Evolutionary conservation across 345 rosid genomes (phyloP).

Genomic region (Orychophragmus violaceus): DNA sequence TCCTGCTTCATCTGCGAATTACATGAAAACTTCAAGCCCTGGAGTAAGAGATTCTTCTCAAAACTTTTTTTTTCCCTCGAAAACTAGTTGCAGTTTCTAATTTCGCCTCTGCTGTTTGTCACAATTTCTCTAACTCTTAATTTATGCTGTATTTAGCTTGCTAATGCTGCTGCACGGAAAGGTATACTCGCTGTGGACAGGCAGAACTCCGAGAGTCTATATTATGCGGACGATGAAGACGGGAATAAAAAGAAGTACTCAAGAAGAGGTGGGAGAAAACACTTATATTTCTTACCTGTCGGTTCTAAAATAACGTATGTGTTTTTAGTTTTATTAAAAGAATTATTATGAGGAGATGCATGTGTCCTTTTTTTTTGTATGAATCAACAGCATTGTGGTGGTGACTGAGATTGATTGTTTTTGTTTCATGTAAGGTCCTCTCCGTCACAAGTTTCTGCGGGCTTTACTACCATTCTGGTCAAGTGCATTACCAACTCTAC

Average conservation of each 20-base stretch:
- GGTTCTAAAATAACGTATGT: background rate
- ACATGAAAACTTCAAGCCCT: constrained; percentile 66
- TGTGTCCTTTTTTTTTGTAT: too few species aligned
- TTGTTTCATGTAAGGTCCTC: constrained; percentile 51
- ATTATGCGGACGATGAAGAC: constrained; percentile 96
- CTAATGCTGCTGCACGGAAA: constrained; percentile 86
- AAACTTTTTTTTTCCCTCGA: background rate
- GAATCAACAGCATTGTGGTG: too few species aligned
- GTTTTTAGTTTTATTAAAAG: background rate
- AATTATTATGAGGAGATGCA: too few species aligned
- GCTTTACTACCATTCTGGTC: constrained; percentile 98
- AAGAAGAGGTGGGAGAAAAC: constrained; percentile 64
- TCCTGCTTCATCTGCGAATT: constrained; percentile 67
- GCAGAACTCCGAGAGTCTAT: constrained; percentile 70
- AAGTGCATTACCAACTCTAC: constrained; percentile 89
- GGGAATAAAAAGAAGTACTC: constrained; percentile 72
- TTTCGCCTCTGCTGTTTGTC: background rate
- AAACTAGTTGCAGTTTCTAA: background rate
- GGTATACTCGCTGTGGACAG: constrained; percentile 57
- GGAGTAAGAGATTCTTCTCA: constrained; percentile 47
- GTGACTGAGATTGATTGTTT: background rate
- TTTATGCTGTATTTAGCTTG: constrained; percentile 48
- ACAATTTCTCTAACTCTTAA: too few species aligned
- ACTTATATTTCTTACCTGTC: background rate
- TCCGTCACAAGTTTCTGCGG: constrained; percentile 81